phyloP scores from a whole-genome alignment of 2,329 filamentous ascomycete genomes.

The Hypoxylon sp. region DNA sequence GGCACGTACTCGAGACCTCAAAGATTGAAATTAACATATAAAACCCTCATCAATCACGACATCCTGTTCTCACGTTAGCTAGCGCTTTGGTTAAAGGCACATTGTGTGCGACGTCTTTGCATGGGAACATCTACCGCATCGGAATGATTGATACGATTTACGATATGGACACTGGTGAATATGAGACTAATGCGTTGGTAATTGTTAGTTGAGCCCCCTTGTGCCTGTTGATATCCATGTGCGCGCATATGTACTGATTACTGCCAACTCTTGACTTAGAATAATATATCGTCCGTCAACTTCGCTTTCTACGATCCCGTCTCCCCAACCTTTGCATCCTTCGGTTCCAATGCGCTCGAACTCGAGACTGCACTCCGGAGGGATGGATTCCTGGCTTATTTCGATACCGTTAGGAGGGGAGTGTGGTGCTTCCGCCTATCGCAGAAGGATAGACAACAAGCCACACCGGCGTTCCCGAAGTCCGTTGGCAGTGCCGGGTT shows the following conservation, averaged over 20 bases:
- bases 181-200: constrained; percentile 73
- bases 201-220: constrained; percentile 62
- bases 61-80: constrained; percentile 26
- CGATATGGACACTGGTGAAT: constrained; percentile 76
- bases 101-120: constrained; percentile 41
- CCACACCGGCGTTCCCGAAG: constrained; percentile 55
- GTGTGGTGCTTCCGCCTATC: constrained; percentile 70
- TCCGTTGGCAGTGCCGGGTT: constrained; percentile 63
- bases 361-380: constrained; percentile 67
- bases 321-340: constrained; percentile 60
- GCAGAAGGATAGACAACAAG: constrained; percentile 58
- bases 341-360: constrained; percentile 64
- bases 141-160: constrained; percentile 54
- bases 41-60: constrained; percentile 25
- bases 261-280: constrained; percentile 57
- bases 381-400: constrained; percentile 68
- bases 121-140: constrained; percentile 42
- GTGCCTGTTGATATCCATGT: background rate
- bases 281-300: constrained; percentile 69
- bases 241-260: constrained; percentile 35
- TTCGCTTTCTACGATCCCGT: constrained; percentile 70
- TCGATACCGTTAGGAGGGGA: constrained; percentile 65
- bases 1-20: constrained; percentile 51
- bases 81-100: constrained; percentile 10
- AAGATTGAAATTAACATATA: constrained; percentile 45